A percentile compares a stretch with the other conserved stretches of the same genome.
These are phyloP conservation scores for Zymoseptoria ardabiliae DNA, from an alignment of 2,329 filamentous ascomycete genomes.

Conservation along the genomic window DNA sequence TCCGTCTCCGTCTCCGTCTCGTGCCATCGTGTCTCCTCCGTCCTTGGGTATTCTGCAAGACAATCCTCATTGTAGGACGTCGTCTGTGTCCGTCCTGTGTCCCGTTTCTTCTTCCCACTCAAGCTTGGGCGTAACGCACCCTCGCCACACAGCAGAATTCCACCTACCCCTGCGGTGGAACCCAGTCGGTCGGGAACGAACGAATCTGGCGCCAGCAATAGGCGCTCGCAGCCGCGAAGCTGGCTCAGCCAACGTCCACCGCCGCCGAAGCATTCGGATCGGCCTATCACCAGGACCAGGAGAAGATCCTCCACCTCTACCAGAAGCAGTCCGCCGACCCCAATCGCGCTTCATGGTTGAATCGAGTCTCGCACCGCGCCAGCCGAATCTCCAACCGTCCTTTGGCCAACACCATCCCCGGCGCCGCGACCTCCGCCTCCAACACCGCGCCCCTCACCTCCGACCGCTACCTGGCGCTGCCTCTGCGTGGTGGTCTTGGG, in stretches of 20 bases:
- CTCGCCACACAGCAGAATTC: not conserved
- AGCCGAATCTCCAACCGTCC: slow-evolving; percentile 24
- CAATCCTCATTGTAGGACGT: not conserved
- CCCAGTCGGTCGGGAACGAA: not conserved
- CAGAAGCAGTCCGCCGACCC: not conserved
- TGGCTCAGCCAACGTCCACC: not conserved
- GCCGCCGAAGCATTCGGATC: not conserved
- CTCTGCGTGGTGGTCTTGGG: not conserved
- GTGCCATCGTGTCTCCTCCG: not conserved
- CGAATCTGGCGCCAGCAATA: not conserved
- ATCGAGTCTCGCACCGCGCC: slow-evolving; percentile 24
- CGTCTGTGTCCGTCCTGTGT: too few relatives aligned
- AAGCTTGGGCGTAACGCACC: too few relatives aligned
- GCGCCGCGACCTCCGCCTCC: slow-evolving; percentile 13
- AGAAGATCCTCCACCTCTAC: not conserved
- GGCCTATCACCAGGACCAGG: not conserved
- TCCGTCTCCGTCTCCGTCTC: not conserved
- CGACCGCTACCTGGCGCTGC: slow-evolving; percentile 1
- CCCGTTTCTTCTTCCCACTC: too few relatives aligned
- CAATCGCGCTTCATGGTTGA: slow-evolving; percentile 8
- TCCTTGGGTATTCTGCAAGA: not conserved
- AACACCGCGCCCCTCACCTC: not conserved
- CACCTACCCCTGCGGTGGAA: not conserved
- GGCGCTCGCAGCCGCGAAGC: not conserved
- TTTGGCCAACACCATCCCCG: not conserved